Evolutionary conservation across 179 eudicot genomes (phyloP), one percentile per base, ranked within the genome.

Genomic region (Silene coronaria): DNA sequence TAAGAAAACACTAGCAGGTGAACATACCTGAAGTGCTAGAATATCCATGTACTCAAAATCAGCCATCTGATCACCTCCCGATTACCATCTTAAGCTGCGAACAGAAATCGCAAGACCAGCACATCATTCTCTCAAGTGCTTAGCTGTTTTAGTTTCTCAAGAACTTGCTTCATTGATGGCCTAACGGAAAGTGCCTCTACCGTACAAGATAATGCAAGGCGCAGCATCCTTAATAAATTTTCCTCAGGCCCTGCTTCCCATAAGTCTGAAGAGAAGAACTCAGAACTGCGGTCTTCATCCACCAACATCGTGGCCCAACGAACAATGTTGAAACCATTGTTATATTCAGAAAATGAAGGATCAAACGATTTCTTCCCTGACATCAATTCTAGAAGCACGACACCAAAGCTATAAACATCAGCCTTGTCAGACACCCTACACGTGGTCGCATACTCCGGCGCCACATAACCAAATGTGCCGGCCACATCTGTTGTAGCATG

Each of bases 401-500:
- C 86, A n/a, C 91, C 91, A 42, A 84, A 88, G 77, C 91, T 86
- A 73, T 88, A 88, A 62, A 88, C 91, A 76, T 84, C 88, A 1
- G 89, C 87, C 83, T 88, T 88, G 70, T 83, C 83, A 30, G 87
- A 84, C 73, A 88, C 89, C 75, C 86, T 75, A 53, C 91, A 82
- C 13, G 86, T 84, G 27, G 84, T 88, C 57, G 91, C 91, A 74
- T 88, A 88, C 81, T 88, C 89, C 10, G 88, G 89, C 4, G 91
- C 91, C 34, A 88, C 91, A 59, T 88, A 88, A 66, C 91, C 91
- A 73, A 88, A 88, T 24, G 89, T 88, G 60, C 91, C 89, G 4
- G 87, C 88, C 26, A 88, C 91, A 67, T 85, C 88, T 5, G 89
- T 86, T 22, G 91, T 86, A 67, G 88, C 91, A 76, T 88, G 89